Evolutionary conservation across 768 basidiomycete genomes (phyloP), one percentile per base, ranked within the genome.

Genomic region (Lentinus brumalis): DNA sequence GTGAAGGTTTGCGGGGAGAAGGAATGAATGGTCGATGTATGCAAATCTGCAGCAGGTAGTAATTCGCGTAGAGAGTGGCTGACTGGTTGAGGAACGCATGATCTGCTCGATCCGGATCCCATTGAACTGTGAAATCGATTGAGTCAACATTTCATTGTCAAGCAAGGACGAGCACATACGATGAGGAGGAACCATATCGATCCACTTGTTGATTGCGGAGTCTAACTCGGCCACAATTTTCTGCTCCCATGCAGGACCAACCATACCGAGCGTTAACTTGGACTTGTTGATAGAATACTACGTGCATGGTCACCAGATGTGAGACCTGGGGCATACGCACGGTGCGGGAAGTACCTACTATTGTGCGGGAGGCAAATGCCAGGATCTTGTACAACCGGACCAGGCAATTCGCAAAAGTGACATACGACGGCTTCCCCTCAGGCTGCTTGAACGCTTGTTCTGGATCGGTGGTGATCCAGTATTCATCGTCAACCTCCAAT

Each of bases 11-110:
- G 47, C 80, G 75, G 2, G 85, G 82, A 0, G 82, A 83, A 0
- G 89, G 88, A 58, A 94, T 87, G 72, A 91, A 92, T 3, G 88
- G 88, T 45, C 92, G 80, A 71, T 94, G 92, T 50, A 92, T 83
- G 58, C 86, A 76, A 65, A 94, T 92, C 68, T 82, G 77, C n/a
- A 73, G 62, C n/a, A 77, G 75, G 65, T 83, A 84, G 68, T 81
- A 84, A 12, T 71, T 59, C 3, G 73, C 62, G 57, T 78, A 78
- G 0, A 83, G 69, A 8, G 68, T 64, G 3, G 78, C 76, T 3
- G 76, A 77, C 58, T 79, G 76, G 38, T 70, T 64, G 66, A 81
- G 41, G 35, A 59, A 61, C 18, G 54, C 4, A 11, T 32, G 9
- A 57, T 71, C 50, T 47, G 65, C 64, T 29, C 64, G 21, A 39